These are phyloP conservation scores for Tubosaeta sp. DNA, from an alignment of 768 basidiomycete species.

Conservation along the genomic window DNA sequence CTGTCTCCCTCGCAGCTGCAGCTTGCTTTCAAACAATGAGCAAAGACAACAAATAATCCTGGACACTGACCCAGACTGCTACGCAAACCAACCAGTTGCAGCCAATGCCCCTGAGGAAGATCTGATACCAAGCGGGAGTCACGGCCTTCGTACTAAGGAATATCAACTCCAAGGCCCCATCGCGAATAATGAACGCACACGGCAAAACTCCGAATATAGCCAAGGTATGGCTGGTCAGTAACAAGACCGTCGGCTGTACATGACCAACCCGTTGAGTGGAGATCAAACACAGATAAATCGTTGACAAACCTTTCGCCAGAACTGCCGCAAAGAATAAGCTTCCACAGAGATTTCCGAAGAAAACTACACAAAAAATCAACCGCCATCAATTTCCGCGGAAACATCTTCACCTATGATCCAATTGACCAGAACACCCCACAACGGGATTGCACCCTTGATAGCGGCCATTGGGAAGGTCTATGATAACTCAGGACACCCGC, in stretches of 20 bases:
- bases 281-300: background rate
- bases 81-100: slow-evolving; percentile 76
- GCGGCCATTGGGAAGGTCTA: slow-evolving; percentile 70
- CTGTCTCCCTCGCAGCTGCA: slow-evolving; percentile 58
- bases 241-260: slow-evolving; percentile 55
- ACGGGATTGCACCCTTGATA: slow-evolving; percentile 56
- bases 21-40: slow-evolving; percentile 50
- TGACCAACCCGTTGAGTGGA: background rate
- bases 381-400: background rate
- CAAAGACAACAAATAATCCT: background rate
- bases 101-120: slow-evolving; percentile 68
- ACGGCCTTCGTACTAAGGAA: slow-evolving; percentile 52
- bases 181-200: slow-evolving; percentile 39
- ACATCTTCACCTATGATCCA: slow-evolving; percentile 58
- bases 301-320: slow-evolving; percentile 55
- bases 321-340: slow-evolving; percentile 68
- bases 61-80: slow-evolving; percentile 60
- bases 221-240: slow-evolving; percentile 52
- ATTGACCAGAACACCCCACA: slow-evolving; percentile 66
- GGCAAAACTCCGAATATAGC: slow-evolving; percentile 51
- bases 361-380: slow-evolving; percentile 39
- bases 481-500: background rate
- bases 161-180: background rate
- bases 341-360: slow-evolving; percentile 65
- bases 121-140: slow-evolving; percentile 66